A percentile compares a stretch with the other conserved stretches of the same genome.
Evolutionary conservation across 2,329 filamentous ascomycete species (phyloP).

Genomic region (Fusarium anguioides): DNA sequence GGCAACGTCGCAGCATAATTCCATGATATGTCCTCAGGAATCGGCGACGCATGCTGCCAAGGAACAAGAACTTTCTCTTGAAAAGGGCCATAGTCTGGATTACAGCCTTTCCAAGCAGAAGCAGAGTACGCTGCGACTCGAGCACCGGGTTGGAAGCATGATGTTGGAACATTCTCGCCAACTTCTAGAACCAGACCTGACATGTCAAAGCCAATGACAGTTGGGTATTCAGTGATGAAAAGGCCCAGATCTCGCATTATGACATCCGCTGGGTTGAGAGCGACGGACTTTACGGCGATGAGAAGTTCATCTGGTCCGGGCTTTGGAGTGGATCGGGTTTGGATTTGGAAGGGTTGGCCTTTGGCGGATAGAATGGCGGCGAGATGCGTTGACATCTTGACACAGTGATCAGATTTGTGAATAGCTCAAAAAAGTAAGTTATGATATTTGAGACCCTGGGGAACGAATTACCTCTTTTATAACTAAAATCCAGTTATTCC

Average conservation of each 20-base stretch:
- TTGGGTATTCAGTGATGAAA: slow-evolving; percentile 55
- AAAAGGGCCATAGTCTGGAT: slow-evolving; percentile 60
- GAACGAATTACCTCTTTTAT: background rate
- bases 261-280: slow-evolving; percentile 60
- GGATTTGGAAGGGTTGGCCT: slow-evolving; percentile 52
- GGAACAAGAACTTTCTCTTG: slow-evolving; percentile 57
- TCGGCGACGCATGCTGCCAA: slow-evolving; percentile 53
- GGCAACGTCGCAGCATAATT: slow-evolving; percentile 55
- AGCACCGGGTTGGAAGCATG: slow-evolving; percentile 49
- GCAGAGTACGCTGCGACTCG: slow-evolving; percentile 54
- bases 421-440: background rate
- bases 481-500: rapidly evolving
- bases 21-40: slow-evolving; percentile 53
- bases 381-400: slow-evolving; percentile 53
- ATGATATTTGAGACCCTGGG: rapidly evolving
- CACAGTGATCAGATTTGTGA: background rate
- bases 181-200: slow-evolving; percentile 56
- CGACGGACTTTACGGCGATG: slow-evolving; percentile 59
- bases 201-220: slow-evolving; percentile 56
- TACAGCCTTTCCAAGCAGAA: slow-evolving; percentile 55
- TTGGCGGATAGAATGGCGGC: slow-evolving; percentile 53
- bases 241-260: slow-evolving; percentile 57
- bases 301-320: slow-evolving; percentile 60
- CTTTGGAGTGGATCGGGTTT: slow-evolving; percentile 55
- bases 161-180: slow-evolving; percentile 53